phyloP scores from a whole-genome alignment of 306 rosid species.

The Astragalus membranaceus region DNA sequence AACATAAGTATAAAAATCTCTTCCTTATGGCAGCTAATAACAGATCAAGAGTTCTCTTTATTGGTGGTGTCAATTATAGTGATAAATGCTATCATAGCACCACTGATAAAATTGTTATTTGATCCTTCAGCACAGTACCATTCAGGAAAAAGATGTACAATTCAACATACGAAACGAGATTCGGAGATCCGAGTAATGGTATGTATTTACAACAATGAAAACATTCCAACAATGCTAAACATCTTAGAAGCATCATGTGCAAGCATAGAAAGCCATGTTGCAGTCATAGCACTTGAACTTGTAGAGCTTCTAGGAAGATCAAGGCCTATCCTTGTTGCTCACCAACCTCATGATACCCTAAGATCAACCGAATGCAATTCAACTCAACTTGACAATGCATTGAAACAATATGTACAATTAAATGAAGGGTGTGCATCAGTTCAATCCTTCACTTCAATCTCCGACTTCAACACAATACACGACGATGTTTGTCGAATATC shows the following conservation, averaged over 20 bases:
- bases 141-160: constrained; percentile 26
- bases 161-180: constrained; percentile 41
- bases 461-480: constrained; percentile 31
- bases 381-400: constrained; percentile 37
- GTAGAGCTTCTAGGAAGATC: constrained; percentile 48
- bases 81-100: constrained; percentile 43
- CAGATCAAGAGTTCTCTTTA: constrained; percentile 41
- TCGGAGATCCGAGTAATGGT: constrained; percentile 46
- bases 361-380: constrained; percentile 3
- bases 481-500: constrained; percentile 42
- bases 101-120: constrained; percentile 32
- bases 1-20: not conserved
- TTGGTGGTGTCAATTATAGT: constrained; percentile 25
- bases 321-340: constrained; percentile 47
- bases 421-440: constrained; percentile 32
- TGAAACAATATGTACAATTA: constrained; percentile 31
- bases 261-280: constrained; percentile 33
- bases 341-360: constrained; percentile 16
- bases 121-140: constrained; percentile 44
- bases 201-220: constrained; percentile 40
- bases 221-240: constrained; percentile 41
- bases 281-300: constrained; percentile 41
- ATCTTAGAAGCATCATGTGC: constrained; percentile 60
- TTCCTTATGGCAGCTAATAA: constrained; percentile 31
- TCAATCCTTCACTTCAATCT: constrained; percentile 48